phyloP scores from a whole-genome alignment of 768 basidiomycete species.

The Myochromella boudieri region DNA sequence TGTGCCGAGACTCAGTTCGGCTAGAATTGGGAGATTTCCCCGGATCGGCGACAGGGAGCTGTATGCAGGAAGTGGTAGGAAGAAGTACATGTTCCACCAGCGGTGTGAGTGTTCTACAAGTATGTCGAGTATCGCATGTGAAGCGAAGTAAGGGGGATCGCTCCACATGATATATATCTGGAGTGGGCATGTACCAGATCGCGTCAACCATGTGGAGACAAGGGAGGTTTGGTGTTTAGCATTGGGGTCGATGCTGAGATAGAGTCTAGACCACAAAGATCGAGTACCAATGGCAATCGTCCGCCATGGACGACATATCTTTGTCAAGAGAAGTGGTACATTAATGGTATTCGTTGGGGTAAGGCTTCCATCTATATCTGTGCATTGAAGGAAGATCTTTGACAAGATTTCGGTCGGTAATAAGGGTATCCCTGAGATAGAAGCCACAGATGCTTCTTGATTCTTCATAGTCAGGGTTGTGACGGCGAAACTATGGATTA shows the following conservation, averaged over 20 bases:
- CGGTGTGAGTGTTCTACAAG: slow-evolving; percentile 19
- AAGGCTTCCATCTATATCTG: slow-evolving; percentile 29
- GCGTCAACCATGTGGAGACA: slow-evolving; percentile 20
- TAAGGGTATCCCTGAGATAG: slow-evolving; percentile 7
- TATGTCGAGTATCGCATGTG: slow-evolving; percentile 21
- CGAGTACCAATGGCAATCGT: slow-evolving; percentile 37
- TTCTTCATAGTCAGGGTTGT: slow-evolving; percentile 8
- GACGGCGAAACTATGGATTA: slow-evolving; percentile 5
- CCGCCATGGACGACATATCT: slow-evolving; percentile 40
- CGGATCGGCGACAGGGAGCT: slow-evolving; percentile 16
- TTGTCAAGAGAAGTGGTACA: slow-evolving; percentile 37
- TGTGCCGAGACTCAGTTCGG: slow-evolving; percentile 21
- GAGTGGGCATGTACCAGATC: slow-evolving; percentile 20
- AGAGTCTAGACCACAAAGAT: slow-evolving; percentile 40
- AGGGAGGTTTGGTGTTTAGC: slow-evolving; percentile 16
- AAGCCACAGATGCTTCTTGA: slow-evolving; percentile 3
- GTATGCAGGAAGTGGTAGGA: slow-evolving; percentile 20
- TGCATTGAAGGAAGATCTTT: slow-evolving; percentile 40
- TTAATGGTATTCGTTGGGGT: slow-evolving; percentile 34
- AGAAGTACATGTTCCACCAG: slow-evolving; percentile 22
- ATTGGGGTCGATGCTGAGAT: slow-evolving; percentile 23
- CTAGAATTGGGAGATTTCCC: slow-evolving; percentile 20
- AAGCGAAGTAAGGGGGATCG: slow-evolving; percentile 17
- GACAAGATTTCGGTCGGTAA: slow-evolving; percentile 41
- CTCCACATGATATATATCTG: slow-evolving; percentile 24